phyloP scores from a whole-genome alignment of 1,139 yeast genomes.

The Hyphopichia fennica region DNA sequence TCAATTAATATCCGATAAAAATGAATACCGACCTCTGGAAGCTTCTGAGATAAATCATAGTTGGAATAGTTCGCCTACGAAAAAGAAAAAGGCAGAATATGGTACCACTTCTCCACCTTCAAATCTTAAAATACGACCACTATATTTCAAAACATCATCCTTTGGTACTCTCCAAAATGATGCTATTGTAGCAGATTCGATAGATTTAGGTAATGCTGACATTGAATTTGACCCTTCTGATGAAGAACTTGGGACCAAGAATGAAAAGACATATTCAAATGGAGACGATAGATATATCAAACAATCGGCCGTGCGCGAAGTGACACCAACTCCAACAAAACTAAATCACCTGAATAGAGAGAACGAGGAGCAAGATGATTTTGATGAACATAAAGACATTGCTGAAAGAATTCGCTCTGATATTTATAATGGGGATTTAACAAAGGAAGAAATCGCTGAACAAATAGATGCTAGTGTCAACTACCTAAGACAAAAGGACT shows the following conservation, averaged over 20 bases:
- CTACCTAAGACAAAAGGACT: constrained; percentile 13
- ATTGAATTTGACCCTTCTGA: constrained; percentile 22
- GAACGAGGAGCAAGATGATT: background rate
- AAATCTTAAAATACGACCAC: constrained; percentile 12
- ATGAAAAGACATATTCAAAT: background rate
- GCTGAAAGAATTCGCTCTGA: constrained; percentile 10
- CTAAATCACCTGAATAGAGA: background rate
- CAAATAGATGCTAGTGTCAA: constrained; percentile 17
- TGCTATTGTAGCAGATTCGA: background rate
- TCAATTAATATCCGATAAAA: constrained; percentile 22
- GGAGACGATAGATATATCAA: background rate
- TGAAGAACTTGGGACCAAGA: too few relatives aligned
- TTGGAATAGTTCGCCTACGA: constrained; percentile 1
- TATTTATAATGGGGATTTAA: constrained; percentile 8
- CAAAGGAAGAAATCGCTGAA: constrained; percentile 18
- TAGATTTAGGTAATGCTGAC: constrained; percentile 8
- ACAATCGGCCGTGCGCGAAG: background rate
- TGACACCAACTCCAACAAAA: background rate
- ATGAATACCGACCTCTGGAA: constrained; percentile 19
- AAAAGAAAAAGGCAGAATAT: background rate
- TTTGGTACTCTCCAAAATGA: background rate
- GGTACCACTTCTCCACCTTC: constrained; percentile 12
- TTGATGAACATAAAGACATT: constrained; percentile 3
- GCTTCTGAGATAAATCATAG: constrained; percentile 3
- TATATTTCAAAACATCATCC: constrained; percentile 4